phyloP scores from a whole-genome alignment of 108 stramenopile species.

The Fragilaria crotonensis region DNA sequence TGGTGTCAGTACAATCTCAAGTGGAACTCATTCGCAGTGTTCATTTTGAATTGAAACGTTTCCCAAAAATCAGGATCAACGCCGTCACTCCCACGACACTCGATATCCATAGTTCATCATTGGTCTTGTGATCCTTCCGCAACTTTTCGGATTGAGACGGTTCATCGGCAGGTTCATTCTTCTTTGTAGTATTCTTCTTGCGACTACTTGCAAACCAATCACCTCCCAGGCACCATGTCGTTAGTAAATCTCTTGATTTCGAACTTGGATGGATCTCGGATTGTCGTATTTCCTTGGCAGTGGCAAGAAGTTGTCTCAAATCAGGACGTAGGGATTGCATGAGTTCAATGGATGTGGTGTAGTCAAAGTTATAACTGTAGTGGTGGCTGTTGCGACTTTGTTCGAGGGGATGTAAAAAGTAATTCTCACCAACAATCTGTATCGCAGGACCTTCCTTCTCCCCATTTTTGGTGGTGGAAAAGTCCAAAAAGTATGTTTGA shows the following conservation, averaged over 20 bases:
- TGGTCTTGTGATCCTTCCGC: conserved; percentile 32
- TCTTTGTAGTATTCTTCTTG: conserved; percentile 11
- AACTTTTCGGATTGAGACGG: conserved; percentile 31
- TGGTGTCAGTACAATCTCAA: no score
- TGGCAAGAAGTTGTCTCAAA: conserved; percentile 34
- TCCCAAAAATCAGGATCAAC: no score
- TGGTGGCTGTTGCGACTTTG: no score
- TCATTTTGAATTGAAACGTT: no score
- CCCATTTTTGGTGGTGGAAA: no score
- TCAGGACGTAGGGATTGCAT: conserved; percentile 59
- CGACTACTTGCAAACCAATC: conserved; percentile 10
- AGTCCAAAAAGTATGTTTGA: conserved; percentile 52
- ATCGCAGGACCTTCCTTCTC: no score
- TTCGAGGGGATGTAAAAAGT: no score
- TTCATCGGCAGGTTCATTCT: conserved; percentile 5
- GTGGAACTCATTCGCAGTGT: no score
- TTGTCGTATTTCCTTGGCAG: conserved; percentile 31
- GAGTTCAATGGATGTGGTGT: conserved; percentile 56
- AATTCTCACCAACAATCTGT: no score
- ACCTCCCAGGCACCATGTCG: conserved; percentile 45
- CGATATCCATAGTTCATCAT: conserved; percentile 57
- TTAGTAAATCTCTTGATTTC: conserved; percentile 20
- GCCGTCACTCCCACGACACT: conserved; percentile 39
- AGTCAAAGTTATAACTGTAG: no score
- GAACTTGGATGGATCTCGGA: conserved; percentile 14